Conservation (phyloP, 179 eudicot genomes). For the Spinacia oleracea region DNA sequence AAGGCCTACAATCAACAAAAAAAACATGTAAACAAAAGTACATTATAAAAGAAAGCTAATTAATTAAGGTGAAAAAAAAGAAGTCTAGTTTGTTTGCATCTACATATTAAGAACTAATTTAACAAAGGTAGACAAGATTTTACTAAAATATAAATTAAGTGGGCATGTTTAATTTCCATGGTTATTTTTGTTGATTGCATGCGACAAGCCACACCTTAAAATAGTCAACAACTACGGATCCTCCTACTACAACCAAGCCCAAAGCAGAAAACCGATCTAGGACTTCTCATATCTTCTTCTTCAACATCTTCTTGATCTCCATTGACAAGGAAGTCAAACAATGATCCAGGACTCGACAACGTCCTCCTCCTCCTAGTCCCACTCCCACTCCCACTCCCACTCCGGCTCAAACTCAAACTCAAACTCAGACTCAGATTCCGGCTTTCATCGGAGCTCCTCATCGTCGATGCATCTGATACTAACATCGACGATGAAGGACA, state of each 20-base stretch:
- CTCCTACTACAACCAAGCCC: constrained; percentile 24
- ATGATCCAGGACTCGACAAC: constrained; percentile 10
- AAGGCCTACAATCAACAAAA: no score
- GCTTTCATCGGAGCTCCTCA: constrained; percentile 8
- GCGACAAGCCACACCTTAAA: background rate
- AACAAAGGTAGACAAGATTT: constrained; percentile 8
- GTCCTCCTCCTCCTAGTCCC: background rate
- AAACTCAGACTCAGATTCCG: constrained; percentile 11
- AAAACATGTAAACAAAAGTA: background rate
- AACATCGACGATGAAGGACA: constrained; percentile 19
- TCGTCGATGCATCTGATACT: background rate
- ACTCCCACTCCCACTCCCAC: background rate
- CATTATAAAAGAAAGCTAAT: background rate
- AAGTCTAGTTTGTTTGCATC: background rate
- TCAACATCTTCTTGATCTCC: constrained; percentile 8
- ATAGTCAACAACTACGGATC: background rate
- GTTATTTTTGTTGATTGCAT: constrained; percentile 3
- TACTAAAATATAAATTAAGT: no score
- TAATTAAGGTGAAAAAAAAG: background rate
- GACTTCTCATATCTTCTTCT: constrained; percentile 1
- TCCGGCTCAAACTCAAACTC: constrained; percentile 9
- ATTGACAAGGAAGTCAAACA: constrained; percentile 20
- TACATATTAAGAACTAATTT: background rate
- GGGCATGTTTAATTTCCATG: background rate
- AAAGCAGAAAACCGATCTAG: constrained; percentile 23